Conservation (phyloP, 441 rosid genomes). For the Brassica balearica region DNA sequence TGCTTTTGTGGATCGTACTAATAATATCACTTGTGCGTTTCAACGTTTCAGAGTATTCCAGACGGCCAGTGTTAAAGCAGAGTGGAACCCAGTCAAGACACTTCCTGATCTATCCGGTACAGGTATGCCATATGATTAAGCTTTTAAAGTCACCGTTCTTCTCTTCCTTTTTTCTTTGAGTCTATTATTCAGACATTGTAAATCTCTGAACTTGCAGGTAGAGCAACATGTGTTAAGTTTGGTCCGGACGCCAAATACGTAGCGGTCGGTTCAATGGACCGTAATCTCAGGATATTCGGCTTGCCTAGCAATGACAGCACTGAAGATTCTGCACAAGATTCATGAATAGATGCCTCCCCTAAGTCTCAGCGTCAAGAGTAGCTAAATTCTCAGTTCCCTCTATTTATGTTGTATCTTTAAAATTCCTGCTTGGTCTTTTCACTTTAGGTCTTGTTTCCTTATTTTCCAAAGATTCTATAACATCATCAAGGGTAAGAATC, state of each 20-base stretch:
- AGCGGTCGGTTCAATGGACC: conserved; percentile 98
- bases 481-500: conserved; percentile 12
- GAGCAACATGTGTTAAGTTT: conserved; percentile 80
- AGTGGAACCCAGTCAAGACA: conserved; percentile 88
- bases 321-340: conserved; percentile 53
- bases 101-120: conserved; percentile 97
- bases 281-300: conserved; percentile 91
- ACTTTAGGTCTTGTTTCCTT: no score
- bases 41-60: conserved; percentile 72
- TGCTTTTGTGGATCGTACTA: not conserved
- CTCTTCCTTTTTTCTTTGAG: not conserved
- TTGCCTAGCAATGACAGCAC: conserved; percentile 59
- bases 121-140: conserved; percentile 52
- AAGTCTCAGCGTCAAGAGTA: conserved; percentile 28
- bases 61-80: conserved; percentile 93
- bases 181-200: conserved; percentile 16
- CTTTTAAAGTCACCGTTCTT: conserved; percentile 9
- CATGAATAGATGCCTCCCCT: conserved; percentile 37
- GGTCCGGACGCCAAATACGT: conserved; percentile 86
- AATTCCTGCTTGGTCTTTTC: conserved; percentile 18
- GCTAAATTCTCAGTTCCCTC: conserved; percentile 22
- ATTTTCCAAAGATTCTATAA: not conserved
- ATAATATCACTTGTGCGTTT: conserved; percentile 3
- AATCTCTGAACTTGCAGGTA: conserved; percentile 54
- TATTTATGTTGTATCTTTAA: conserved; percentile 32